Evolutionary conservation across 768 basidiomycete species (phyloP), one percentile per base, ranked within the genome.

Genomic region (Tylopilus sp.): DNA sequence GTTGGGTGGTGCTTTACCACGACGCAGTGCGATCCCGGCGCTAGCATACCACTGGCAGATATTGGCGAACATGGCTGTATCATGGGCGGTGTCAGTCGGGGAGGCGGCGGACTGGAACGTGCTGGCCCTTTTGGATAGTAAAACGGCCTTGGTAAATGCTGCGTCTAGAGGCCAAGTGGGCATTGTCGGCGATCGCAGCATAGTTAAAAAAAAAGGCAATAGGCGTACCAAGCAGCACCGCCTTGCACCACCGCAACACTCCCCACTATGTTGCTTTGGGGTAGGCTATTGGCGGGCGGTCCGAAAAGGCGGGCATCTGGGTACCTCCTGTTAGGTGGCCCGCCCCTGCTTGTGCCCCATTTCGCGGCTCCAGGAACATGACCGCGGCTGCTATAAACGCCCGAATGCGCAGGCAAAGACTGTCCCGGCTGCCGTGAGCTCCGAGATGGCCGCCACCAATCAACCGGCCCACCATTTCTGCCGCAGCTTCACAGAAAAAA

Each of bases 291-390:
- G 52, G 54, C 6, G 50, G 19, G 10, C 65, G 55, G 21, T 68
- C 67, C 9, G 37, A 26, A 50, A 61, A 67, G 25, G 57, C 24
- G 1, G 57, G 63, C 45, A 69, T 52, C 21, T 54, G 34, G 31
- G 3, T 47, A 13, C 59, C 53, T 0, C 57, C 63, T 4, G 54
- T 63, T 2, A 66, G 41, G 1, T 40, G 31, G 31, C 69, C 65
- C 22, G 71, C 60, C 22, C 69, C 67, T 3, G 53, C 57, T 44
- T 69, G 68, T 0, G 63, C 68, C 30, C 59, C 64, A 44, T 56
- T 50, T 22, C 60, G 59, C 5, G 54, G 56, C 14, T 67, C 57
- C 10, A 63, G 67, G 45, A 62, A 64, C 58, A 59, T 51, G 16
- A 63, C 5, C 58, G 65, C 58, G 16, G 58, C 63, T 60, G 65